Base-by-base conservation (phyloP, 768 basidiomycete genomes). In the Leccinum disarticulatum region DNA sequence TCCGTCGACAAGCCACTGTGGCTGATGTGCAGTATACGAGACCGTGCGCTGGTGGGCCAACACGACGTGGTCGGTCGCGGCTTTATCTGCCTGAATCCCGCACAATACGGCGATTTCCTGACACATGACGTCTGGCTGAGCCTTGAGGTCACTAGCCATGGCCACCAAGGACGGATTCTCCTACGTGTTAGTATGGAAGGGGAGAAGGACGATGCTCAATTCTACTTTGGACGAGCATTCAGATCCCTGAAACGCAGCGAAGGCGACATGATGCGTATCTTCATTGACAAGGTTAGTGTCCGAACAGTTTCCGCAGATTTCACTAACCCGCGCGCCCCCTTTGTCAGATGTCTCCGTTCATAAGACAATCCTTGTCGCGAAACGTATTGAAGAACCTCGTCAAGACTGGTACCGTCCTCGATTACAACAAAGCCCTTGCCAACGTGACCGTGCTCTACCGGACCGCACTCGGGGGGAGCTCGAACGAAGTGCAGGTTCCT, bases 151-250 rank as follows among this genome's bases (percentile, higher is more conserved):
- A 43, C 59, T 50, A 68, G 71, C 19, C 67, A 74, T 48, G 71
- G 73, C 1, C 67, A 73, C 27, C 82, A 86, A 56, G 95, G 97
- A 5, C 84, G 93, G 35, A 82, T 98, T 53, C 76, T 97, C 38
- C 78, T 97, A 33, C 84, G 97, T 19, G 83, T 98, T 59, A 95
- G 93, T 70, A 97, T 98, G 95, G 97, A 99, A 70, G 95, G 95
- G 55, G 97, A 98, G 81, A 95, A 96, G 75, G 95, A 97, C 66
- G 97, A 99, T 71, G 92, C 94, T 8, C 91, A 91, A 65, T 99
- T 97, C 79, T 95, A 91, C 79, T 99, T 98, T 68, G 97, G 97
- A 28, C 83, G 95, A 33, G 96, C 89, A 3, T 99, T 99, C 81
- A 82, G 96, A 50, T 93, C 88, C 41, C 73, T 99, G 65, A 98